Percentiles rank a stretch among this genome's conserved stretches.
Evolutionary conservation across 176 grass and related monocot genomes (phyloP).

Genomic region (Pontederia crassipes): DNA sequence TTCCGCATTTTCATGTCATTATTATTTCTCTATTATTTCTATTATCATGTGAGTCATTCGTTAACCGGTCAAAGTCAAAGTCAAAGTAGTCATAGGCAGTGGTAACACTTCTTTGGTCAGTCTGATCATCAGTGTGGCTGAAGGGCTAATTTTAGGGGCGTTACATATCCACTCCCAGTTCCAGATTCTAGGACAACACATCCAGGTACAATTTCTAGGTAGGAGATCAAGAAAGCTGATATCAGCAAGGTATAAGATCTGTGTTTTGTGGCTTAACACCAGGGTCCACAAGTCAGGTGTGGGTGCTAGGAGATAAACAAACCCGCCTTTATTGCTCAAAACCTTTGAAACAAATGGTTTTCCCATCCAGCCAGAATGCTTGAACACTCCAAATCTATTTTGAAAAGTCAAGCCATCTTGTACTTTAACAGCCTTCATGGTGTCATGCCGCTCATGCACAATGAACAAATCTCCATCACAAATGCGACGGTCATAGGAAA

Average conservation of each 20-base stretch:
- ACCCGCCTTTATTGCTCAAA: constrained; percentile 35
- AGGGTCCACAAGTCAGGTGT: constrained; percentile 90
- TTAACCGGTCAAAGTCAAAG: too few species aligned
- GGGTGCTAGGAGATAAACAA: constrained; percentile 62
- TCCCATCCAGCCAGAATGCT: constrained; percentile 73
- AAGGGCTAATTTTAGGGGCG: too few species aligned
- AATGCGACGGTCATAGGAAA: constrained; percentile 41
- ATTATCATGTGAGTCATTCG: too few species aligned
- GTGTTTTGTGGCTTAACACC: constrained; percentile 80
- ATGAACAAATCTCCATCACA: constrained; percentile 68
- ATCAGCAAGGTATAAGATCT: constrained; percentile 83
- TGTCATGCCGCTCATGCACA: constrained; percentile 66
- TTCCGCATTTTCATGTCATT: too few species aligned
- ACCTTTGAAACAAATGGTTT: constrained; percentile 76
- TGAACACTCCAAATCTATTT: constrained; percentile 77
- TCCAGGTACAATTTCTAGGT: constrained; percentile 68
- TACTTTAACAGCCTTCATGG: constrained; percentile 55
- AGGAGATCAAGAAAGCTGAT: constrained; percentile 83
- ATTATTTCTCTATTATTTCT: too few species aligned
- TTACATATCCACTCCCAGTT: constrained; percentile 69
- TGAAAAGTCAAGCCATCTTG: constrained; percentile 41
- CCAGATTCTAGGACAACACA: constrained; percentile 78
- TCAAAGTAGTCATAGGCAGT: too few species aligned
- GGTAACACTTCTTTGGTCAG: too few species aligned
- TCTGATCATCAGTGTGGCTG: too few species aligned